phyloP scores from a whole-genome alignment of 768 basidiomycete genomes.

The Cyathus striatus region DNA sequence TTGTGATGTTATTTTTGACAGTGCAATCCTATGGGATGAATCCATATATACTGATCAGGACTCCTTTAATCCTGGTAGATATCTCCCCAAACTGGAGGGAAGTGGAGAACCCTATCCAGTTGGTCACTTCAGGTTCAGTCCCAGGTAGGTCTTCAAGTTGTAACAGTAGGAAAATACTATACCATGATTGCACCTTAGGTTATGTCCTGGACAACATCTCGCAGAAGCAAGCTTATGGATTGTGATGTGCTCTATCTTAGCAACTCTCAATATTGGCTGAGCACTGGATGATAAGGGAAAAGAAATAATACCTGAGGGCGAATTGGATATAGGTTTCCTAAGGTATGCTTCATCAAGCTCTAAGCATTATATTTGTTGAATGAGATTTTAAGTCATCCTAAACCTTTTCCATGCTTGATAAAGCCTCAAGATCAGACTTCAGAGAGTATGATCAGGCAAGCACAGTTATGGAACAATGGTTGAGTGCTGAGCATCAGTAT shows the following conservation, averaged over 20 bases:
- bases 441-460: too few relatives aligned
- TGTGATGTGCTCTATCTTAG: slow-evolving; percentile 18
- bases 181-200: slow-evolving; percentile 4
- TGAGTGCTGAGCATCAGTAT: too few relatives aligned
- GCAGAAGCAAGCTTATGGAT: slow-evolving; percentile 35
- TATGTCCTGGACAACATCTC: slow-evolving; percentile 37
- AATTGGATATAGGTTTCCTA: slow-evolving; percentile 25
- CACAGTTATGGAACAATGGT: too few relatives aligned
- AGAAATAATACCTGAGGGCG: slow-evolving; percentile 23
- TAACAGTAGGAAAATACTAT: not conserved
- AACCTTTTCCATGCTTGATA: slow-evolving; percentile 18
- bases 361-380: not conserved
- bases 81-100: slow-evolving; percentile 10
- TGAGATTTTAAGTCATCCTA: slow-evolving; percentile 14
- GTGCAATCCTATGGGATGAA: slow-evolving; percentile 20
- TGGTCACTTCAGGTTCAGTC: slow-evolving; percentile 20
- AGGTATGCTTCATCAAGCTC: slow-evolving; percentile 15
- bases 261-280: slow-evolving; percentile 19
- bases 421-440: slow-evolving; percentile 11
- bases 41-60: slow-evolving; percentile 16
- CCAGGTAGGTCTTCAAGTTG: slow-evolving; percentile 9
- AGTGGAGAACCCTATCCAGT: slow-evolving; percentile 17
- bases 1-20: slow-evolving; percentile 2
- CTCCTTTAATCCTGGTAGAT: slow-evolving; percentile 20
- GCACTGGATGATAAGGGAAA: slow-evolving; percentile 8